Base-by-base conservation (phyloP, 1,284 basidiomycete species). In the Boletellus deceptivus region DNA sequence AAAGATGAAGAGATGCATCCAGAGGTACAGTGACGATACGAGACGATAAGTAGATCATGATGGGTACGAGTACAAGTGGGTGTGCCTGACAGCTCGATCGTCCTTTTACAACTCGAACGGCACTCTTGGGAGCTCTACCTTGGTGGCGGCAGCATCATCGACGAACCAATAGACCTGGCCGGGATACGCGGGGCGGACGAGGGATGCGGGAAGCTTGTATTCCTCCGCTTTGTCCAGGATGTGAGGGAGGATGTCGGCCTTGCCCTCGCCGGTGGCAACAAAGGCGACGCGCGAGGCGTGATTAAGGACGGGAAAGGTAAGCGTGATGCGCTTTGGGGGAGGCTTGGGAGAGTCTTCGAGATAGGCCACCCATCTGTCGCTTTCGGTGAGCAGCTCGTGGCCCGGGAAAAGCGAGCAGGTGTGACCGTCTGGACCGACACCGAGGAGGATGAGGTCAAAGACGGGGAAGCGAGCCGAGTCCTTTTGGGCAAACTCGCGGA, bases 361-460 rank as follows among this genome's bases (percentile, higher is more conserved):
- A 68, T 86, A 91, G 0, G 95, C 95, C 14, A 99, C 91, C 96
- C 96, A 99, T 49, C 92, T 80, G 66, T 92, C 91, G 52, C 80
- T 82, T 72, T 98, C 96, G 22, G 75, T 64, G 34, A 99, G 80
- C 38, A 98, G 80, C 49, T 81, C 80, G 69, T 98, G 96, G 5
- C 82, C 89, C 16, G 96, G 94, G 82, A 99, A 99, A 56, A 99
- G 85, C 13, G 91, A 94, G 59, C 89, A 93, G 22, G 95, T 98
- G 77, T 99, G 97, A 20, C 96, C 96, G 67, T 98, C 96, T 6
- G 90, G 87, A 18, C 94, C 94, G 80, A 93, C 86, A 46, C 94
- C 94, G 47, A 98, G 85, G 40, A 98, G 82, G 72, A 97, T 89
- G 63, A 98, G 83, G 70, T 98, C 94, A 69, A 98, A 97, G 41